Conservation (phyloP, 2,329 filamentous ascomycete genomes). For the Penicillium sp. region DNA sequence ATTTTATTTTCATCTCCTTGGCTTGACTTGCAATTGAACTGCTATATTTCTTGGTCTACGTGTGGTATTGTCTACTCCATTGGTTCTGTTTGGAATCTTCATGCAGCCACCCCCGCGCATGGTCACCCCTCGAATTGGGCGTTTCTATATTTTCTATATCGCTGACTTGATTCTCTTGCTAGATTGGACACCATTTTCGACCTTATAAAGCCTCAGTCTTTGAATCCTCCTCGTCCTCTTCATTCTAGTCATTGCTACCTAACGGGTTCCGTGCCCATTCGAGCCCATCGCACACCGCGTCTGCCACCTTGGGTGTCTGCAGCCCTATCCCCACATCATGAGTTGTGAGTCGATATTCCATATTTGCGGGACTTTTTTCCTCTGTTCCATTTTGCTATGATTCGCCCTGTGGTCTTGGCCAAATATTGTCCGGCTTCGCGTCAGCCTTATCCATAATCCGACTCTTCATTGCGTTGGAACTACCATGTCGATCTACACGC, state of each 20-base stretch:
- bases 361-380: conserved; percentile 6
- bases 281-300: conserved; percentile 11
- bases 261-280: conserved; percentile 13
- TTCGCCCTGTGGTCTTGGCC: conserved; percentile 1
- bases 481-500: conserved; percentile 5
- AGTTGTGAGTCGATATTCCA: conserved; percentile 25
- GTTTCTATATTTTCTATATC: conserved; percentile 4
- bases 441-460: conserved; percentile 9
- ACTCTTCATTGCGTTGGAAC: conserved; percentile 1
- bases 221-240: not conserved
- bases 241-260: conserved; percentile 14
- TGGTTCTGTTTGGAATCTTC: not conserved
- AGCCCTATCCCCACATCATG: conserved; percentile 24
- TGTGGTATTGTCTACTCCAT: not conserved
- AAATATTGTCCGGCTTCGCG: not conserved
- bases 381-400: not conserved
- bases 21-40: not conserved
- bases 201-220: not conserved
- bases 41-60: not conserved
- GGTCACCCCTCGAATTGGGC: conserved; percentile 3
- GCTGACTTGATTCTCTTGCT: not conserved
- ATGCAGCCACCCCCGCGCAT: conserved; percentile 12
- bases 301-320: conserved; percentile 9
- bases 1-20: not conserved
- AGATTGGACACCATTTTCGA: not conserved